These are phyloP conservation scores for Purpureocillium takamizusanense DNA, from an alignment of 2,329 filamentous ascomycete species.

Conservation along the genomic window DNA sequence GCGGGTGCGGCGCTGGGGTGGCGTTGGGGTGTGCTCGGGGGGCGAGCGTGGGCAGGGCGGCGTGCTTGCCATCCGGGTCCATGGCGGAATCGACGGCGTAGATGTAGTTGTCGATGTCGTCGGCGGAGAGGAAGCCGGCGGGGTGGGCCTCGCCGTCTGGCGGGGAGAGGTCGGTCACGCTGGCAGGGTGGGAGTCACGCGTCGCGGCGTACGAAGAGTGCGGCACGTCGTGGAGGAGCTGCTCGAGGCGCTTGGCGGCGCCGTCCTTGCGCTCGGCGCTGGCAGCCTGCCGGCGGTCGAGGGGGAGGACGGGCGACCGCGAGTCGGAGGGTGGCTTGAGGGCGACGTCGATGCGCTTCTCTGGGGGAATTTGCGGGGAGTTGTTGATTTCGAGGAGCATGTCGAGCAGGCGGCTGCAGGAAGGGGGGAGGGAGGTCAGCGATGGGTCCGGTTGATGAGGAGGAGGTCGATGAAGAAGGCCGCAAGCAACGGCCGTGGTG, in stretches of 20 bases:
- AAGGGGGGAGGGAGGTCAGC: slow-evolving; percentile 6
- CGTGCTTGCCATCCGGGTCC: slow-evolving; percentile 22
- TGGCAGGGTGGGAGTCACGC: slow-evolving; percentile 53
- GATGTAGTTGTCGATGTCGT: slow-evolving; percentile 68
- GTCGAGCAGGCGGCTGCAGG: slow-evolving; percentile 71
- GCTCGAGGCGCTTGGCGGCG: slow-evolving; percentile 37
- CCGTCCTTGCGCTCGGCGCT: slow-evolving; percentile 29
- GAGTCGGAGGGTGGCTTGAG: slow-evolving; percentile 34
- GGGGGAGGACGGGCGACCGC: slow-evolving; percentile 19
- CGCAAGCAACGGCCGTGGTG: neutral
- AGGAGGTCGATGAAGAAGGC: neutral
- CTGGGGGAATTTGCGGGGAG: slow-evolving; percentile 64
- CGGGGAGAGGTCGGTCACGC: slow-evolving; percentile 39
- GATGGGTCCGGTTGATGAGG: neutral
- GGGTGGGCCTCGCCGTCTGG: slow-evolving; percentile 46
- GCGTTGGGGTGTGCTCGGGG: slow-evolving; percentile 32
- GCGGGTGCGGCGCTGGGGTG: slow-evolving; percentile 27
- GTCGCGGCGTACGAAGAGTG: slow-evolving; percentile 44
- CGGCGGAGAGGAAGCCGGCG: slow-evolving; percentile 56
- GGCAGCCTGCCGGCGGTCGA: slow-evolving; percentile 15
- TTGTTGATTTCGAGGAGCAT: slow-evolving; percentile 85
- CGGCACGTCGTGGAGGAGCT: slow-evolving; percentile 43
- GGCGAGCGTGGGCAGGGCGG: slow-evolving; percentile 40
- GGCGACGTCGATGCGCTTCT: slow-evolving; percentile 65
- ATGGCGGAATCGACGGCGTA: slow-evolving; percentile 50